Conservation (phyloP, 495 filamentous ascomycete species). For the Aspergillus sparsus region DNA sequence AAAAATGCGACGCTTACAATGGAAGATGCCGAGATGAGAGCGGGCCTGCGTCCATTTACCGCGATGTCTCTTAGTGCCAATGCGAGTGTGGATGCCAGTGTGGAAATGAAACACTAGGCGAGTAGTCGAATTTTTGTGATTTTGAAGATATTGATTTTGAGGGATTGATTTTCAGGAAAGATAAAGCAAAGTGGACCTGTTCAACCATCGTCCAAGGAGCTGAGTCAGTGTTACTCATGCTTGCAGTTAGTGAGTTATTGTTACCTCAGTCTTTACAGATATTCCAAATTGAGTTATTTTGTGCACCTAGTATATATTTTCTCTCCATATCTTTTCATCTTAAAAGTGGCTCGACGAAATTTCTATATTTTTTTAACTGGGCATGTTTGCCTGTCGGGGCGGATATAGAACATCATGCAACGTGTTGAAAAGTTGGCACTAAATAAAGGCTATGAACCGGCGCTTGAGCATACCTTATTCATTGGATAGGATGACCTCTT, state of each 20-base stretch:
- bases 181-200: background rate
- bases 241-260: background rate
- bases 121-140: background rate
- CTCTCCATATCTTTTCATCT: too few species aligned
- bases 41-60: conserved; percentile 28
- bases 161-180: background rate
- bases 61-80: conserved; percentile 35
- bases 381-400: too few species aligned
- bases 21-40: conserved; percentile 36
- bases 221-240: background rate
- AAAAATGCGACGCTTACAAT: conserved; percentile 36
- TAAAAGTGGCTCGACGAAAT: background rate
- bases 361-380: too few species aligned
- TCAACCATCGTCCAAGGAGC: background rate
- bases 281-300: background rate
- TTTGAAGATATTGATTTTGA: background rate
- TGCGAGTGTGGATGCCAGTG: conserved; percentile 39
- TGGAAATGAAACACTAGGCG: conserved; percentile 34
- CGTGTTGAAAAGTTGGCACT: too few species aligned
- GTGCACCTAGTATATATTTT: background rate
- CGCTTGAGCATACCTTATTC: too few species aligned
- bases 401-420: too few species aligned
- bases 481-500: too few species aligned
- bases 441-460: too few species aligned
- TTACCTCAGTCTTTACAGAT: background rate